These are phyloP conservation scores for Aspergillus coremiiformis DNA, from an alignment of 495 filamentous ascomycete genomes.

Conservation along the genomic window DNA sequence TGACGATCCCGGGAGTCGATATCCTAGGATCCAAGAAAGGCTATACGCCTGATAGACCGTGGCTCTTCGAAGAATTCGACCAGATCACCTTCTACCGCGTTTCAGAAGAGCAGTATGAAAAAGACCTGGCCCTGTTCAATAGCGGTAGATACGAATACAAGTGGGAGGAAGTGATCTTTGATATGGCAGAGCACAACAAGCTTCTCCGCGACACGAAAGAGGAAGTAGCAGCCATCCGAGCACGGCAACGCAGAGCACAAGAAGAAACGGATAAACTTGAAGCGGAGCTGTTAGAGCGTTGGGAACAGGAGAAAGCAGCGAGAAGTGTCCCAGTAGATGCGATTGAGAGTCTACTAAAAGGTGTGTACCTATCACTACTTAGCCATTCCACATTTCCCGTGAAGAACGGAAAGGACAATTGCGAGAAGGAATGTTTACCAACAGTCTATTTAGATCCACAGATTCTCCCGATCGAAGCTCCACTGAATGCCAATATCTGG, in stretches of 20 bases:
- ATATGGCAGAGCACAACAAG: slow-evolving; percentile 47
- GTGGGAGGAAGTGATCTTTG: slow-evolving; percentile 40
- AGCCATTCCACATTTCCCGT: background rate
- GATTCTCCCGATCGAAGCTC: slow-evolving; percentile 36
- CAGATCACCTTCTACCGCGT: slow-evolving; percentile 50
- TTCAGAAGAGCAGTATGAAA: slow-evolving; percentile 39
- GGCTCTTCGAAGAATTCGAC: slow-evolving; percentile 54
- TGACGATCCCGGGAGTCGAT: slow-evolving; percentile 50
- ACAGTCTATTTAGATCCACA: slow-evolving; percentile 26
- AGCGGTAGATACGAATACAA: slow-evolving; percentile 44
- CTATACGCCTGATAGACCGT: slow-evolving; percentile 38
- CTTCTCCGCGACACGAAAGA: slow-evolving; percentile 32
- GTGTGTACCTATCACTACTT: slow-evolving; percentile 13
- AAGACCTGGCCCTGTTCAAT: slow-evolving; percentile 32
- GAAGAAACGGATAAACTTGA: slow-evolving; percentile 41
- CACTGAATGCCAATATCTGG: slow-evolving; percentile 52
- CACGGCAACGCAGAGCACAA: slow-evolving; percentile 36
- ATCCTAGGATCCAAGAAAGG: slow-evolving; percentile 43
- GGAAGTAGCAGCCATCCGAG: slow-evolving; percentile 36
- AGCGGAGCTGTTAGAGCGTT: slow-evolving; percentile 34
- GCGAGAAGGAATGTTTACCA: background rate
- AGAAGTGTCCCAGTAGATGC: slow-evolving; percentile 34
- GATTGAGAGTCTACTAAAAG: slow-evolving; percentile 36
- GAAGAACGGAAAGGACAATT: background rate
- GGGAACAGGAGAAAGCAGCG: slow-evolving; percentile 42